phyloP scores from a whole-genome alignment of 352 stramenopile genomes.

The Phytophthora pisi region DNA sequence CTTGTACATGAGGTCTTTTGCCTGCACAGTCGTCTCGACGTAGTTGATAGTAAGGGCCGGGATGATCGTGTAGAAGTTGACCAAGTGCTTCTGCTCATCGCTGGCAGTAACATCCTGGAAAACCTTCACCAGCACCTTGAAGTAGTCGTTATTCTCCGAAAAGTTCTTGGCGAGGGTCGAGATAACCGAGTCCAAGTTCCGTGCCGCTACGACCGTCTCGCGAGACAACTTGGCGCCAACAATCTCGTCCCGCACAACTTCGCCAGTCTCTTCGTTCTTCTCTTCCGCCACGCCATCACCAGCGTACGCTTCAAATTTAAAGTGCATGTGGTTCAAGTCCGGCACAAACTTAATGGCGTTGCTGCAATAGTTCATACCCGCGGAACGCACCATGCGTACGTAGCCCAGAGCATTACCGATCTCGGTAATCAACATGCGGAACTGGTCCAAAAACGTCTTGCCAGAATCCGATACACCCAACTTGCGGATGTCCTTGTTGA shows the following conservation, averaged over 20 bases:
- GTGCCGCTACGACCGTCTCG: constrained; percentile 83
- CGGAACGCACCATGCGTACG: constrained; percentile 93
- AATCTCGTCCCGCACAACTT: constrained; percentile 51
- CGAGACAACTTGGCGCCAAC: constrained; percentile 70
- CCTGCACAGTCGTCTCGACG: constrained; percentile 88
- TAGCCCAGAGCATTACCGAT: constrained; percentile 95
- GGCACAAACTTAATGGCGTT: constrained; percentile 94
- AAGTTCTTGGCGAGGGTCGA: constrained; percentile 90
- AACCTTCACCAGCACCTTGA: constrained; percentile 90
- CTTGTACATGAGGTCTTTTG: constrained; percentile 96
- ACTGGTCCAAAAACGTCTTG: constrained; percentile 91
- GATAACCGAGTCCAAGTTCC: constrained; percentile 89
- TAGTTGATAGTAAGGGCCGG: constrained; percentile 91
- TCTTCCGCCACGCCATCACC: constrained; percentile 64
- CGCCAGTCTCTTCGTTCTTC: constrained; percentile 63
- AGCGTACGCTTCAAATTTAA: constrained; percentile 79
- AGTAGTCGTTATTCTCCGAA: constrained; percentile 93
- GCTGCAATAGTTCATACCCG: constrained; percentile 93
- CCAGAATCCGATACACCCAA: constrained; percentile 85
- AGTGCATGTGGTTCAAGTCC: constrained; percentile 88
- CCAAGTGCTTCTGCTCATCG: constrained; percentile 90
- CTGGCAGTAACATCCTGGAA: constrained; percentile 90
- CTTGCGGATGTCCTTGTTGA: constrained; percentile 92
- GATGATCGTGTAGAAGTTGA: constrained; percentile 93
- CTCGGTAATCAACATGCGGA: constrained; percentile 91